Base-by-base conservation (phyloP, 352 stramenopile species). In the Globisporangium camurandrum region DNA sequence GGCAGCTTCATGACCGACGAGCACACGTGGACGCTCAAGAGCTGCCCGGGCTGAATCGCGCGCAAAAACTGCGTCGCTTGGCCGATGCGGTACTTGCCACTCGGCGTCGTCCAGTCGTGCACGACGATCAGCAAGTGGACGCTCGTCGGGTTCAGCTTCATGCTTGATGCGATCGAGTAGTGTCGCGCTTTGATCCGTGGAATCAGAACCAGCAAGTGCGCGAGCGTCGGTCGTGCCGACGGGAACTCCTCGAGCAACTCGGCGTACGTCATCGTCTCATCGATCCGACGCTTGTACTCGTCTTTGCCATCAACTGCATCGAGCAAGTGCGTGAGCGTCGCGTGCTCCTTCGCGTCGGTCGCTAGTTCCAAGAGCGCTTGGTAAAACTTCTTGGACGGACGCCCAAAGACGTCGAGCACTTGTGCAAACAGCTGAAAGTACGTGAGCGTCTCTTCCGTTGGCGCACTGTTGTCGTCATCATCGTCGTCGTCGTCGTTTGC, bases 81-180 rank as follows among this genome's bases (percentile, higher is more conserved):
- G 28, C 77, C 72, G 20, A 84, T 54, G 53, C 71, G 57, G 64
- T 90, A 76, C 54, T 73, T 75, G 53, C 82, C 81, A 37, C 61
- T 74, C 1, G 76, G 80, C 31, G 74, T 93, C 26, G 76, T 88
- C 86, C 84, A 95, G 63, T 93, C 75, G 61, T 94, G 80, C 54
- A 89, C 78, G 19, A 95, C 84, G 34, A 95, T 75, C 24, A 91
- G 65, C 59, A 96, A 52, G 56, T 96, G 81, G 37, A 96, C 80
- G 45, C 74, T 83, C 34, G 61, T 78, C 28, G 80, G 81, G 62
- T 90, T 84, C 64, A 86, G 72, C 69, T 93, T 87, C 71, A 88
- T 88, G 50, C 75, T 91, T 23, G 82, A 95, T n/a, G 84, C 84
- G 53, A 96, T 95, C 37, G 81, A 94, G 68, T 96, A 96, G 66